Evolutionary conservation across 495 filamentous ascomycete species (phyloP).

Genomic region (Aspergillus affinis): DNA sequence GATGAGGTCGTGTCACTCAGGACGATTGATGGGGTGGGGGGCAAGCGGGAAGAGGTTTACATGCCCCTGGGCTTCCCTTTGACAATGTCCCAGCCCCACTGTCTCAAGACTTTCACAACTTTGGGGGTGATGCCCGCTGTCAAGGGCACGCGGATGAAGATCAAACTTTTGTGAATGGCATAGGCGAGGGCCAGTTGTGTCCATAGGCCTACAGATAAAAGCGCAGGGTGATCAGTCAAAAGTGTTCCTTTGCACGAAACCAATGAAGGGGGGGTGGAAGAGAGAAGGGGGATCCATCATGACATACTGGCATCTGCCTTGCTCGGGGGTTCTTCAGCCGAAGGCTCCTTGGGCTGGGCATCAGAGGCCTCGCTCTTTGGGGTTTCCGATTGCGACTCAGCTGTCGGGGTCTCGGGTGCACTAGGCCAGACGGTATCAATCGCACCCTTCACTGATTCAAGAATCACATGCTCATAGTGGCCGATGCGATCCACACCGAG

Average conservation of each 20-base stretch:
- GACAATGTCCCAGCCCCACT: conserved; percentile 80
- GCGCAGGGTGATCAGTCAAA: conserved; percentile 5
- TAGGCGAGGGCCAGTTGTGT: conserved; percentile 94
- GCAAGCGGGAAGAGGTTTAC: conserved; percentile 6
- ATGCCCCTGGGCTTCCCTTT: conserved; percentile 55
- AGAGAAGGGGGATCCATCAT: background rate
- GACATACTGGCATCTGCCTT: conserved; percentile 47
- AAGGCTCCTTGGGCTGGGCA: conserved; percentile 32
- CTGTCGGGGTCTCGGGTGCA: conserved; percentile 9
- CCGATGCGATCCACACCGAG: conserved; percentile 86
- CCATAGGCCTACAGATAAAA: conserved; percentile 57
- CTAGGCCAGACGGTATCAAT: conserved; percentile 30
- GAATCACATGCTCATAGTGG: conserved; percentile 50
- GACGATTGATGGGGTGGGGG: background rate
- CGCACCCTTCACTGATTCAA: conserved; percentile 37
- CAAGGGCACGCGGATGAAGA: conserved; percentile 88
- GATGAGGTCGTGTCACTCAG: background rate
- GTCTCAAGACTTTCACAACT: conserved; percentile 78
- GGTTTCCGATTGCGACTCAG: conserved; percentile 5
- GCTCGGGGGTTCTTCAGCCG: conserved; percentile 27
- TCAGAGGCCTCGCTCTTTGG: conserved; percentile 22
- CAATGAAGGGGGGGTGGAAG: conserved; percentile 1
- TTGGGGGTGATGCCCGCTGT: conserved; percentile 89
- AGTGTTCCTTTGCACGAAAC: conserved; percentile 1
- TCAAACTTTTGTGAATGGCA: conserved; percentile 96